Conservation (phyloP, 352 stramenopile genomes). For the Plasmopara viticola region DNA sequence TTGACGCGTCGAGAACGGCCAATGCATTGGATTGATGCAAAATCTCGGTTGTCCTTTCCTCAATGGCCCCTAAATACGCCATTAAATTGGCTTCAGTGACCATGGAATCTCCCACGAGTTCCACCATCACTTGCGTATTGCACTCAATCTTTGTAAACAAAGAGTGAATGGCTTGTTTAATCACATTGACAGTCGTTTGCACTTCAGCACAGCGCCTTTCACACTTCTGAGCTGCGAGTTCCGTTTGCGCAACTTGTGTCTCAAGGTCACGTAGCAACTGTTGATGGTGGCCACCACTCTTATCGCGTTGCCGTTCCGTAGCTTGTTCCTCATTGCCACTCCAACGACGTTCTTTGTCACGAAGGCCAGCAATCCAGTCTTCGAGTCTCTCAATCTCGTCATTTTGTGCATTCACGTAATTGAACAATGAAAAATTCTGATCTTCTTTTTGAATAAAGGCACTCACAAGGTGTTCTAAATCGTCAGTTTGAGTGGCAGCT, state of each 20-base stretch:
- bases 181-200: conserved; percentile 82
- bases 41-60: conserved; percentile 92
- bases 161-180: conserved; percentile 80
- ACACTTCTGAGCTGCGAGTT: conserved; percentile 85
- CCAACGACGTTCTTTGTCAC: conserved; percentile 83
- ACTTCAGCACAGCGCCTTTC: conserved; percentile 86
- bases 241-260: conserved; percentile 57
- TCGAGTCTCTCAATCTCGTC: conserved; percentile 92
- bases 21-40: conserved; percentile 80
- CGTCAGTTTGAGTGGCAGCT: conserved; percentile 86
- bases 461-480: conserved; percentile 89
- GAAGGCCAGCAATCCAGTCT: conserved; percentile 63
- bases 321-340: conserved; percentile 66
- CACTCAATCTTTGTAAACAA: conserved; percentile 82
- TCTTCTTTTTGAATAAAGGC: conserved; percentile 96
- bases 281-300: conserved; percentile 86
- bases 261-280: conserved; percentile 87
- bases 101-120: conserved; percentile 79
- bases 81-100: conserved; percentile 94
- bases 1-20: conserved; percentile 26
- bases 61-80: conserved; percentile 91
- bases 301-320: conserved; percentile 28
- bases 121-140: conserved; percentile 71
- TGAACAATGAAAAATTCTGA: conserved; percentile 95
- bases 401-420: conserved; percentile 92